Evolutionary conservation across 306 rosid species (phyloP).

Genomic region (Prunus kanzakura): DNA sequence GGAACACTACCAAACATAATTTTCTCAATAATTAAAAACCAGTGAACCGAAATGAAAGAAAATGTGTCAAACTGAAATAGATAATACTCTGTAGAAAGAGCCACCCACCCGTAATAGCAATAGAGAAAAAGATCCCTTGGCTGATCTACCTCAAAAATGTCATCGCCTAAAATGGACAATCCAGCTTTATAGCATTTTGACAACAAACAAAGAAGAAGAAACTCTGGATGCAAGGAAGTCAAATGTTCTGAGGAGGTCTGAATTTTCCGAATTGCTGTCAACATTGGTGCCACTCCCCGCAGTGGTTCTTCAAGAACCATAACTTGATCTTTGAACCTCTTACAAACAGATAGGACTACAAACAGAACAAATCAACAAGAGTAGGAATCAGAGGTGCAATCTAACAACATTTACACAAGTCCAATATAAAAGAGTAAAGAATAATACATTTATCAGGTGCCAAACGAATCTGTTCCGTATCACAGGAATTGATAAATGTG

Average conservation of each 20-base stretch:
- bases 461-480: conserved; percentile 66
- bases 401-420: background rate
- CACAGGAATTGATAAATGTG: conserved; percentile 58
- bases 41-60: background rate
- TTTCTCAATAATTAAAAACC: background rate
- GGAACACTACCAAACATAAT: background rate
- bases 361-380: conserved; percentile 15
- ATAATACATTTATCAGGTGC: conserved; percentile 74
- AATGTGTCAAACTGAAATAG: background rate
- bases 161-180: conserved; percentile 66
- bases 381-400: background rate
- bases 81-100: conserved; percentile 10
- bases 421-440: conserved; percentile 2
- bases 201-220: conserved; percentile 82
- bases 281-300: conserved; percentile 79
- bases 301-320: conserved; percentile 73
- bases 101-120: conserved; percentile 85
- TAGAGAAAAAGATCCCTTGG: conserved; percentile 88
- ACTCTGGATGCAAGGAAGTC: conserved; percentile 78
- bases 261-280: conserved; percentile 68
- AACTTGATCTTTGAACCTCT: conserved; percentile 71
- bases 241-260: conserved; percentile 66
- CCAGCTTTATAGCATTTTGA: conserved; percentile 86
- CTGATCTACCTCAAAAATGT: conserved; percentile 77
- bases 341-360: conserved; percentile 78